Evolutionary conservation across 2,329 filamentous ascomycete genomes (phyloP).

Genomic region (Alternaria infectoria): DNA sequence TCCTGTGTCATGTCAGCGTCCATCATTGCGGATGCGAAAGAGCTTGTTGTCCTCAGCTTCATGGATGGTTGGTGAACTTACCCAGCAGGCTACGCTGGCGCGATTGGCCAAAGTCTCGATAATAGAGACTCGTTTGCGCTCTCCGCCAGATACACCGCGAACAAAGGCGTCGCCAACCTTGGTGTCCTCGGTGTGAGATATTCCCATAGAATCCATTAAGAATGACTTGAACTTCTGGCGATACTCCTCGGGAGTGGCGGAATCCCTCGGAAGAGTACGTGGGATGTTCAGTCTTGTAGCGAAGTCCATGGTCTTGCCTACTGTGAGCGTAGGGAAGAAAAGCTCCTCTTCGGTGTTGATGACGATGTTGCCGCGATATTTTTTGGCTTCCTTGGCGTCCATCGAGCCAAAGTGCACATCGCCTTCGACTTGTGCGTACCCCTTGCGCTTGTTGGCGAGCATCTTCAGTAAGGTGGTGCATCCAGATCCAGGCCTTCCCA

Average conservation of each 20-base stretch:
- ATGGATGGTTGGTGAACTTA: not conserved
- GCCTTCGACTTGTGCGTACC: slow-evolving; percentile 78
- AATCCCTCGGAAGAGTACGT: slow-evolving; percentile 59
- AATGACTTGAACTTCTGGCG: slow-evolving; percentile 60
- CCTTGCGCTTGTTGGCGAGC: slow-evolving; percentile 56
- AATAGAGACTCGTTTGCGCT: slow-evolving; percentile 73
- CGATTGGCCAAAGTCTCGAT: slow-evolving; percentile 67
- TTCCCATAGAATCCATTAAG: slow-evolving; percentile 53
- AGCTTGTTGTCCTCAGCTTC: not conserved
- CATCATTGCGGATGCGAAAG: not conserved
- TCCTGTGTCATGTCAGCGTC: slow-evolving; percentile 28
- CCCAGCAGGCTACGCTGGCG: slow-evolving; percentile 61
- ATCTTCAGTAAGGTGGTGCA: slow-evolving; percentile 71
- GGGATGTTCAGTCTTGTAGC: slow-evolving; percentile 65
- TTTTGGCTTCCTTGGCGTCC: slow-evolving; percentile 73
- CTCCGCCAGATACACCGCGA: slow-evolving; percentile 71
- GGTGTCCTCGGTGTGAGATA: slow-evolving; percentile 65
- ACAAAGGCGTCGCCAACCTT: slow-evolving; percentile 72
- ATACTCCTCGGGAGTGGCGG: slow-evolving; percentile 54
- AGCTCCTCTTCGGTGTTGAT: slow-evolving; percentile 64
- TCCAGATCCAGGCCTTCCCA: slow-evolving; percentile 64
- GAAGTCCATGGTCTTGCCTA: slow-evolving; percentile 61
- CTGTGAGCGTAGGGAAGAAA: slow-evolving; percentile 59
- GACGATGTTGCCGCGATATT: slow-evolving; percentile 79
- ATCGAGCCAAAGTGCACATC: slow-evolving; percentile 54